phyloP scores from a whole-genome alignment of 2,329 filamentous ascomycete species.

The Diaporthe caulivora region DNA sequence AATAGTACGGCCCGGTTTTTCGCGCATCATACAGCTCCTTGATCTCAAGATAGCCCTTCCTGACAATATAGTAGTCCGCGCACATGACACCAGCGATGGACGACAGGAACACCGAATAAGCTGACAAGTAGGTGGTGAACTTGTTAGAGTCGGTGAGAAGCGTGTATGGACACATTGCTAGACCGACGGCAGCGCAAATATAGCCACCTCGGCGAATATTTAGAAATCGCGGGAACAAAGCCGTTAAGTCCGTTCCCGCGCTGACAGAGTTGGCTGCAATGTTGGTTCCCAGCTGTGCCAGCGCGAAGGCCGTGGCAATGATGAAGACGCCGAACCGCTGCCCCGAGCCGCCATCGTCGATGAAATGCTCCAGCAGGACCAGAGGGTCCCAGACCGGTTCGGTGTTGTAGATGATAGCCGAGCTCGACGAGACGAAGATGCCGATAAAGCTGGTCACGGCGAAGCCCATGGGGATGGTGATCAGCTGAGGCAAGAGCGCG shows the following conservation, averaged over 20 bases:
- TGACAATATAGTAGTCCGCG: conserved; percentile 88
- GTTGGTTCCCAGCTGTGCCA: conserved; percentile 88
- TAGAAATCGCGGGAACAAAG: conserved; percentile 81
- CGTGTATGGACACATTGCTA: conserved; percentile 90
- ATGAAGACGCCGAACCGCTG: conserved; percentile 83
- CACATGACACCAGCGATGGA: conserved; percentile 94
- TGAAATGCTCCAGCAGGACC: conserved; percentile 73
- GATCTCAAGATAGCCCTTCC: conserved; percentile 83
- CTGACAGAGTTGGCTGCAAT: conserved; percentile 90
- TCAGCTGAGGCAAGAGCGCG: conserved; percentile 83
- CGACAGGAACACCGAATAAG: conserved; percentile 94
- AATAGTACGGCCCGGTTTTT: conserved; percentile 78
- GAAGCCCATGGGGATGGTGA: conserved; percentile 79
- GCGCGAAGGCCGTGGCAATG: conserved; percentile 76
- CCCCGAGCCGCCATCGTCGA: conserved; percentile 75
- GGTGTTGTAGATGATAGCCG: conserved; percentile 72
- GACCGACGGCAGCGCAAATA: conserved; percentile 81
- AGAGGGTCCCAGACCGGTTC: conserved; percentile 81
- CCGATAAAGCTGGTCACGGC: conserved; percentile 87
- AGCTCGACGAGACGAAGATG: conserved; percentile 82
- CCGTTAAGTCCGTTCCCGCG: conserved; percentile 85
- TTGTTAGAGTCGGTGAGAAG: conserved; percentile 80
- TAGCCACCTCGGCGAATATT: conserved; percentile 91
- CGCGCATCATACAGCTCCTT: conserved; percentile 83
- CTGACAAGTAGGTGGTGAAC: conserved; percentile 92